Evolutionary conservation across 2,329 filamentous ascomycete genomes (phyloP).

Genomic region (Herpotrichia juniperi): DNA sequence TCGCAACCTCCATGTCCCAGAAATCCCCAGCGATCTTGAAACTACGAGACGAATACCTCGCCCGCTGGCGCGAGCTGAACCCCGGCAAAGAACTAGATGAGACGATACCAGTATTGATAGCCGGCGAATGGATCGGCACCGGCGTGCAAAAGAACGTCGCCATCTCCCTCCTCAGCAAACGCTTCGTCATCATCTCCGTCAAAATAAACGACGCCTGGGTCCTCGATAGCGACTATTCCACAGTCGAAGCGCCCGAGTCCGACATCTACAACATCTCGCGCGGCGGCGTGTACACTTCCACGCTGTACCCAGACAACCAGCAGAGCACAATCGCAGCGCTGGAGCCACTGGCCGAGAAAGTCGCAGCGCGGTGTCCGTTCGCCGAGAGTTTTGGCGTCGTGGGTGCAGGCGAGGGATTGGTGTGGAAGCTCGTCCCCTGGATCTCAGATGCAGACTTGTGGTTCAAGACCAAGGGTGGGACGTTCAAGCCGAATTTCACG

Average conservation of each 20-base stretch:
- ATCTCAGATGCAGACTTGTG: slow-evolving; percentile 21
- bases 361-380: slow-evolving; percentile 30
- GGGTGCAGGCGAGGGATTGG: slow-evolving; percentile 33
- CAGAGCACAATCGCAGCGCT: slow-evolving; percentile 19
- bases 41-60: slow-evolving; percentile 23
- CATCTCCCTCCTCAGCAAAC: slow-evolving; percentile 27
- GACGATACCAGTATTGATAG: slow-evolving; percentile 26
- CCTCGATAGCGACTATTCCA: slow-evolving; percentile 24
- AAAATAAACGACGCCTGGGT: slow-evolving; percentile 34
- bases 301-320: slow-evolving; percentile 20
- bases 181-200: slow-evolving; percentile 34
- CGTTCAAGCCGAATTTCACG: slow-evolving; percentile 31
- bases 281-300: slow-evolving; percentile 21
- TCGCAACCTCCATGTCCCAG: slow-evolving; percentile 26
- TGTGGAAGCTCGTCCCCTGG: slow-evolving; percentile 30
- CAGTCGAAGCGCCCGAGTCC: slow-evolving; percentile 23
- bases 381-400: slow-evolving; percentile 24
- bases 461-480: slow-evolving; percentile 37
- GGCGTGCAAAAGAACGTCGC: slow-evolving; percentile 37
- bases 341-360: slow-evolving; percentile 19
- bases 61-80: slow-evolving; percentile 25
- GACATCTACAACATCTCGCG: slow-evolving; percentile 33
- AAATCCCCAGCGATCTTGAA: slow-evolving; percentile 18
- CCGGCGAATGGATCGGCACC: slow-evolving; percentile 38
- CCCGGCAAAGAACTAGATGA: slow-evolving; percentile 8